Base-by-base conservation (phyloP, 805 yeast species). In the Metschnikowia drakensbergensis region DNA sequence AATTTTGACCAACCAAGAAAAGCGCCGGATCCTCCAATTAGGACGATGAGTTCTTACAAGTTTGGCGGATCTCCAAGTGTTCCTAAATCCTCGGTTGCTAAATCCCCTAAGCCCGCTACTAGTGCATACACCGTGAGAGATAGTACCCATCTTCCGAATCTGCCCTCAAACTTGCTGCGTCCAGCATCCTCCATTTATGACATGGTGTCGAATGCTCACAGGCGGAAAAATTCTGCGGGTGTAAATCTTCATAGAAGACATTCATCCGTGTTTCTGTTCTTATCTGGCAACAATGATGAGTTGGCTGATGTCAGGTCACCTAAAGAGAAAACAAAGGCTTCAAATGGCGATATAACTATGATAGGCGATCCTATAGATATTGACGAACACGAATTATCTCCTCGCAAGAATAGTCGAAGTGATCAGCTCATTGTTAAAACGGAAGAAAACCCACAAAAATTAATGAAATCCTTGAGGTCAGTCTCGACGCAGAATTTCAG, bases 11-110 rank as follows among this genome's bases (percentile, higher is more conserved):
- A 89, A 0, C 88, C 89, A n/a, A 74, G 89, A 65, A 82, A 72
- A 57, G 87, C 89, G 0, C 91, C 91, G 1, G 76, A 76, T 45
- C 89, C 89, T 0, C 90, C 90, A 3, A 66, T 65, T 29, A 46
- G 52, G 37, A 68, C 71, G 3, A 41, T 64, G 45, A 61, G 61
- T 48, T 53, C 58, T 40, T 76, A 39, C 57, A 67, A 58, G 58
- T 75, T 64, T 54, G 76, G 67, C 5, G 69, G 59, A 35, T 58
- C 54, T 10, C 59, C 55, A 3, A 47, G 28, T 22, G 27, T 34
- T 9, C 30, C 47, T 11, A 47, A 37, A 36, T 17, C 37, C 9
- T 17, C 17, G 17, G 17, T 17, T 17, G 17, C 17, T 17, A 17
- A 17, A 17, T 17, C 17, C 7, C 41, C 25, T 6, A 42, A n/a